These are phyloP conservation scores for Boletus rex-veris DNA, from an alignment of 768 basidiomycete species.

Conservation along the genomic window DNA sequence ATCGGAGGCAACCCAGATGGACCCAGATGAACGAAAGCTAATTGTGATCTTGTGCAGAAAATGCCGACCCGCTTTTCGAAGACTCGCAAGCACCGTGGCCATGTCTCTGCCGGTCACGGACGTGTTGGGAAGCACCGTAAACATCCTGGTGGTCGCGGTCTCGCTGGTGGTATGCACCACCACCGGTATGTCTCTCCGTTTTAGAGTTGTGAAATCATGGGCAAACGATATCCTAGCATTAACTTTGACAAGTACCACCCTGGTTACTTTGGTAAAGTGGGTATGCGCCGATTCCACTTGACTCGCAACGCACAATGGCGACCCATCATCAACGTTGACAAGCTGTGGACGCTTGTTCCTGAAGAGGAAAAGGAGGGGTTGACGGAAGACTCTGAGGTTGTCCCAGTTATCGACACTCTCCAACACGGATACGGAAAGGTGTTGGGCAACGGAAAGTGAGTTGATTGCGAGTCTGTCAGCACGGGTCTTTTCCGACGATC, in stretches of 20 bases:
- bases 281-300: conserved; percentile 99
- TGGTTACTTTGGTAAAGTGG: conserved; percentile 99
- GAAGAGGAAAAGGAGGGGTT: conserved; percentile 77
- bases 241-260: conserved; percentile 99
- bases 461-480: conserved; percentile 12
- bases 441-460: conserved; percentile 89
- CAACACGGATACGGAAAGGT: conserved; percentile 87
- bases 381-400: conserved; percentile 71
- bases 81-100: conserved; percentile 98
- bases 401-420: conserved; percentile 92
- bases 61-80: conserved; percentile 98
- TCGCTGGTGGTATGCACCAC: conserved; percentile 99
- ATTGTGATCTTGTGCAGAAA: conserved; percentile 32
- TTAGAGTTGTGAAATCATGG: background rate
- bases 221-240: conserved; percentile 47
- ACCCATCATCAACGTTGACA: conserved; percentile 98
- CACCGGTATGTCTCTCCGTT: conserved; percentile 67
- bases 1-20: no score
- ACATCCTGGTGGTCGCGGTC: conserved; percentile 99
- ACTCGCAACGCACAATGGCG: conserved; percentile 89
- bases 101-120: conserved; percentile 99
- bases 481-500: background rate
- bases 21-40: conserved; percentile 37
- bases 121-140: conserved; percentile 99
- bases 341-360: conserved; percentile 90